Evolutionary conservation across 2,329 filamentous ascomycete species (phyloP).

Genomic region (Sclerotinia sclerotiorum): DNA sequence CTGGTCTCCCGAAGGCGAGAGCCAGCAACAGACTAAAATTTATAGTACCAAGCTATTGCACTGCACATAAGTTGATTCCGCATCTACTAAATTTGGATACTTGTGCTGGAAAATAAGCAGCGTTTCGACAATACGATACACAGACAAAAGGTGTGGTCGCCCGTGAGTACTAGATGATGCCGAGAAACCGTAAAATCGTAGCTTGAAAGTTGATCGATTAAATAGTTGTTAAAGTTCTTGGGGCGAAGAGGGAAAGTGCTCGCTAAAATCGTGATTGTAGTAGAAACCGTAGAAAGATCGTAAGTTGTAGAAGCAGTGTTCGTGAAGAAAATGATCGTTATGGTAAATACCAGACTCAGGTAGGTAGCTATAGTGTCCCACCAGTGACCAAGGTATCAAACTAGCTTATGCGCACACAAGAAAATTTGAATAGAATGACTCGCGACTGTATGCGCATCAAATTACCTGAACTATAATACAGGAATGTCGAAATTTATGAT

Average conservation of each 20-base stretch:
- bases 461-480: background rate
- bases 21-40: slow-evolving; percentile 13
- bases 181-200: background rate
- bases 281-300: background rate
- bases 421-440: background rate
- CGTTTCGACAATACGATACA: background rate
- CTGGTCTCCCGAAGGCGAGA: slow-evolving; percentile 10
- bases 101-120: background rate
- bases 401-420: slow-evolving; percentile 6
- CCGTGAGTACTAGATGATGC: background rate
- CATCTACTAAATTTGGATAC: background rate
- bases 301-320: background rate
- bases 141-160: background rate
- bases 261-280: background rate
- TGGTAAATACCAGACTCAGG: slow-evolving; percentile 9
- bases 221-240: background rate
- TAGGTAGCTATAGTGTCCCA: slow-evolving; percentile 16
- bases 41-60: background rate
- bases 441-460: background rate
- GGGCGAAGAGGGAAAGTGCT: background rate
- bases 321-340: background rate
- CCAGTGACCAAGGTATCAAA: slow-evolving; percentile 10
- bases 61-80: background rate
- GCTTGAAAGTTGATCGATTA: background rate
- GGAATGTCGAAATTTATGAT: background rate